Percentiles rank a stretch among this genome's conserved stretches.
Conservation (phyloP, 371 early-diverging fungal species). For the Mortierella sp. region DNA sequence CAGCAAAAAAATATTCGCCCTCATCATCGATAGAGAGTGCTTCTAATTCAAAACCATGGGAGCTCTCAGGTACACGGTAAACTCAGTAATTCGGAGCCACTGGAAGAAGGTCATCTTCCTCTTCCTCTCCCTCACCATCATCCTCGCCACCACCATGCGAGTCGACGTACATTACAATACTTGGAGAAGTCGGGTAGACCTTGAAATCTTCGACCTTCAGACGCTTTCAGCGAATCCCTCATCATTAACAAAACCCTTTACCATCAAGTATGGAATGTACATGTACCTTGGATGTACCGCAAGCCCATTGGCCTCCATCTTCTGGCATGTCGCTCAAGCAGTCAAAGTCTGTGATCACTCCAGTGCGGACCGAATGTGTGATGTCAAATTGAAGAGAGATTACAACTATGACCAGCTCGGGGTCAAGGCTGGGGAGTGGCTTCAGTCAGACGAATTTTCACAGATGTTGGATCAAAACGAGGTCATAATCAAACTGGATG, state of each 20-base stretch:
- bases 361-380: slow-evolving; percentile 5
- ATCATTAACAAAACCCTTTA: background rate
- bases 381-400: slow-evolving; percentile 2
- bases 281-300: slow-evolving; percentile 12
- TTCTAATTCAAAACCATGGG: background rate
- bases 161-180: slow-evolving; percentile 7
- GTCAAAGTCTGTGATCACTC: slow-evolving; percentile 11
- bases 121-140: background rate
- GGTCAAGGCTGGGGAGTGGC: slow-evolving; percentile 5
- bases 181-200: slow-evolving; percentile 5
- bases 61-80: background rate
- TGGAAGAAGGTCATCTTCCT: background rate
- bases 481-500: slow-evolving; percentile 8
- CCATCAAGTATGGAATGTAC: slow-evolving; percentile 3
- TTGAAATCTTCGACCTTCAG: background rate
- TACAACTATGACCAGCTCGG: slow-evolving; percentile 8
- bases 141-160: background rate
- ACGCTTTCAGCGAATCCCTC: background rate
- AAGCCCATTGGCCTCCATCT: slow-evolving; percentile 7
- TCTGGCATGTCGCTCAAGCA: slow-evolving; percentile 6
- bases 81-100: background rate
- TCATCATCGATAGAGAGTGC: background rate
- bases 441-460: background rate
- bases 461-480: slow-evolving; percentile 10
- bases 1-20: too few relatives aligned